Evolutionary conservation across 1,284 basidiomycete species (phyloP).

Genomic region (Ganoderma resinaceum): DNA sequence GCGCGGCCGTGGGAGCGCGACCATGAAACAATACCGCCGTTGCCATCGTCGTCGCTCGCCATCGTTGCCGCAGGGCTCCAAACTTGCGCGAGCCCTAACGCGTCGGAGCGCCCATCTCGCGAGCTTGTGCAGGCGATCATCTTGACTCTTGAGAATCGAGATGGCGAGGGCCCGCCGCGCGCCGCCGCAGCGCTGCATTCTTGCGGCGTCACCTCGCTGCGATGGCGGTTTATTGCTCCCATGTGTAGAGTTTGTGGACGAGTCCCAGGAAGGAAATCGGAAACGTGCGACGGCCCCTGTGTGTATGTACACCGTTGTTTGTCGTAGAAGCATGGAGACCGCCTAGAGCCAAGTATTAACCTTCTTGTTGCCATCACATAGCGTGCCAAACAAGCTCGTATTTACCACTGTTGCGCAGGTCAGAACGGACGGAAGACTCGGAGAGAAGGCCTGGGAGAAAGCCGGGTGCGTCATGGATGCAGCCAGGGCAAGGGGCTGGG

Average conservation of each 20-base stretch:
- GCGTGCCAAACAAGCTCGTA: neutral
- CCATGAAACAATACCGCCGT: neutral
- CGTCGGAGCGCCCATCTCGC: constrained; percentile 7
- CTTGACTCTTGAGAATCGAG: neutral
- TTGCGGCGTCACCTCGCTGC: constrained; percentile 7
- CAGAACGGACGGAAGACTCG: neutral
- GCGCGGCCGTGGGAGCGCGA: constrained; percentile 8
- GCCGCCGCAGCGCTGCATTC: constrained; percentile 5
- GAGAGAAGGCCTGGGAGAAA: too few relatives aligned
- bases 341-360: neutral
- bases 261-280: neutral
- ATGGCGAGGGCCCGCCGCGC: neutral
- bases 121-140: neutral
- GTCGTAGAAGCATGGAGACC: neutral
- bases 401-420: neutral
- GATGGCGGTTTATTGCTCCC: constrained; percentile 1
- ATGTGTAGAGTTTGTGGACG: neutral
- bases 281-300: neutral
- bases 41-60: neutral
- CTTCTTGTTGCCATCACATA: constrained; percentile 1
- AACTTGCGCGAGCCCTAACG: neutral
- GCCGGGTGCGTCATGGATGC: neutral
- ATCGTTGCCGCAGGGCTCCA: neutral
- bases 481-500: neutral
- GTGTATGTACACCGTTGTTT: neutral